Base-by-base conservation (phyloP, 352 stramenopile genomes). In the Globisporangium rhizosaccharum region DNA sequence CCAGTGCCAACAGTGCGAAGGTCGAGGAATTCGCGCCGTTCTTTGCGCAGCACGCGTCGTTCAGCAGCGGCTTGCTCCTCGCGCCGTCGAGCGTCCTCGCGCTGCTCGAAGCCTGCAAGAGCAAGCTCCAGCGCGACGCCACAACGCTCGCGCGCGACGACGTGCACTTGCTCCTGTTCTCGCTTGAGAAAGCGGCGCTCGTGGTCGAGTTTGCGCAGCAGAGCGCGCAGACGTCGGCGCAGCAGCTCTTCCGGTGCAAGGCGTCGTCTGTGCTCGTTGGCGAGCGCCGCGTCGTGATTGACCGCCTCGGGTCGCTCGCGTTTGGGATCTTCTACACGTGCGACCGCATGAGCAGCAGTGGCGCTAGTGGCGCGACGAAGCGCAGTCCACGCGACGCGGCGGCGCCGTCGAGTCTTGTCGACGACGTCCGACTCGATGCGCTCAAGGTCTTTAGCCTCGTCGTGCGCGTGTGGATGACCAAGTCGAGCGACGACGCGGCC, bases 401-500 rank as follows among this genome's bases (percentile, higher is more conserved):
- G 39, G n/a, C 57, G 11, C 36, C 17, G 36, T 20, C 53, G 20
- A 54, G 30, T 18, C 47, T 50, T 18, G 18, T 66, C 33, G 46
- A 62, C 10, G 48, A 66, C n/a, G 56, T 72, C 37, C 56, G 65
- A 3, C 47, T 57, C 33, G 51, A 65, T 14, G 26, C 61, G 12
- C 53, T 72, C 14, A 59, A 25, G 20, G 52, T 61, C 8, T 69
- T 72, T 51, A 51, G 53, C 10, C 26, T 23, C 10, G 23, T 69
- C 12, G 61, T 66, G 20, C 15, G 46, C 17, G 46, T 68, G n/a
- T 72, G 65, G 65, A 60, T 68, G 55, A 56, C 42, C 9, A 54
- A 66, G 30, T 59, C 65, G 5, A 53, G 23, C 14, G 66, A 73
- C 33, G 53, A 68, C 39, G 55, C 63, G 1, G 56, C 59, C 10